Evolutionary conservation across 2,329 filamentous ascomycete species (phyloP).

Genomic region (Neurospora crassa): DNA sequence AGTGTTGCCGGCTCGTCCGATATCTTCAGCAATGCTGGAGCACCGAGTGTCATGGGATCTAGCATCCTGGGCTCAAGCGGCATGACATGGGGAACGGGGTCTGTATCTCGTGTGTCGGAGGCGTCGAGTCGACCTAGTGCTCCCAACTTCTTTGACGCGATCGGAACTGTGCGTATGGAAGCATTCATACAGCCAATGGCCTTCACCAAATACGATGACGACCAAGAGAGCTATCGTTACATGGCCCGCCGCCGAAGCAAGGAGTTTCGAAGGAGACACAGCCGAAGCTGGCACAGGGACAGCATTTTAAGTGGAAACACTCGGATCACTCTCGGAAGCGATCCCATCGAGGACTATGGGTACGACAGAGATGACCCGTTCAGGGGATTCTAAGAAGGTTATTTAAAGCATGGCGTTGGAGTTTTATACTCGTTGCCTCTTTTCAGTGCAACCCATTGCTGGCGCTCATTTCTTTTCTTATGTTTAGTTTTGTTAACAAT

Average conservation of each 20-base stretch:
- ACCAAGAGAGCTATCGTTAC: slow-evolving; percentile 40
- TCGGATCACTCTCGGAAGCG: slow-evolving; percentile 26
- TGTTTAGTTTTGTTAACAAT: not conserved
- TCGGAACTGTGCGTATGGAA: slow-evolving; percentile 92
- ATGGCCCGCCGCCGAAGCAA: slow-evolving; percentile 44
- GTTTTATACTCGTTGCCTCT: not conserved
- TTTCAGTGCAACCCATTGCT: not conserved
- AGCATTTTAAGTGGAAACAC: slow-evolving; percentile 38
- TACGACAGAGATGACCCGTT: slow-evolving; percentile 51
- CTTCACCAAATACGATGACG: slow-evolving; percentile 37
- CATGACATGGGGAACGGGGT: slow-evolving; percentile 26
- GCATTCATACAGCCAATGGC: slow-evolving; percentile 72
- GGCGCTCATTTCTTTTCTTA: not conserved
- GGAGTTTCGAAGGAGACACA: slow-evolving; percentile 41
- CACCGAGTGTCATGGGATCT: slow-evolving; percentile 3
- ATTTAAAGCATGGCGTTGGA: not conserved
- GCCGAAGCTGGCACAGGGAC: slow-evolving; percentile 44
- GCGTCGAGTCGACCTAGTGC: slow-evolving; percentile 38
- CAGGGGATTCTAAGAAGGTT: slow-evolving; percentile 40
- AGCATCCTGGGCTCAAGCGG: slow-evolving; percentile 9
- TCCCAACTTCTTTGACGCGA: slow-evolving; percentile 69
- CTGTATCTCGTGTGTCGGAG: slow-evolving; percentile 42
- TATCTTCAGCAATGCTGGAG: slow-evolving; percentile 20
- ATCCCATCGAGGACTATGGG: slow-evolving; percentile 42
- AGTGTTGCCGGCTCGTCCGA: slow-evolving; percentile 28